These are phyloP conservation scores for Plasmodium blacklocki DNA, from an alignment of 169 alveolate species.

Conservation along the genomic window DNA sequence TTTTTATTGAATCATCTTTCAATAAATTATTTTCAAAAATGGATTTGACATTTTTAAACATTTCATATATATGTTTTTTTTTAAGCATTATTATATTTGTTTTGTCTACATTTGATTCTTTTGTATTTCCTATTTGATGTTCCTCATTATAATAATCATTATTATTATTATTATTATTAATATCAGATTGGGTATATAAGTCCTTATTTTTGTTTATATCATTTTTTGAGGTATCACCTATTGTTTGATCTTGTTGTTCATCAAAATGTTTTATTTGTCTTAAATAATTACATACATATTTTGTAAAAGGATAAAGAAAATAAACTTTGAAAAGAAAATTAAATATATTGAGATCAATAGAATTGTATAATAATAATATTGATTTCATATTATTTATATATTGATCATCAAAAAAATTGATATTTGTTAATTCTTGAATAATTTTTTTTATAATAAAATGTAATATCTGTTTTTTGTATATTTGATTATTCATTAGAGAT, in stretches of 20 bases:
- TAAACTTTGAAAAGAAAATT: conserved; percentile 45
- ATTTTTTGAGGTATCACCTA: neutral
- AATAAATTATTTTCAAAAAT: conserved; percentile 61
- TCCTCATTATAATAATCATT: too few relatives aligned
- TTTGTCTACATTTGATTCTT: conserved; percentile 12
- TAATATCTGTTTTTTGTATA: conserved; percentile 65
- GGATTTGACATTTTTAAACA: conserved; percentile 58
- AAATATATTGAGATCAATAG: conserved; percentile 39
- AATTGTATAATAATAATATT: conserved; percentile 25
- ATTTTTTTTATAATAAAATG: conserved; percentile 39
- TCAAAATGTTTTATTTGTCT: conserved; percentile 29
- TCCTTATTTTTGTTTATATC: neutral
- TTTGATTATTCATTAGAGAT: conserved; percentile 30
- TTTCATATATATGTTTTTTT: conserved; percentile 62
- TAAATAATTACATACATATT: conserved; percentile 48
- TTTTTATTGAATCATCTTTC: conserved; percentile 56
- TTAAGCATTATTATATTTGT: conserved; percentile 35
- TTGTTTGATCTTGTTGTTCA: conserved; percentile 5
- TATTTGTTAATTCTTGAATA: conserved; percentile 23
- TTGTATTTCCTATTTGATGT: conserved; percentile 1
- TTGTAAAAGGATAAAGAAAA: conserved; percentile 48
- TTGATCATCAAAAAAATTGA: conserved; percentile 17
- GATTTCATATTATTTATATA: conserved; percentile 24
- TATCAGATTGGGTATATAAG: neutral
- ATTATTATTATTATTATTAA: too few relatives aligned